phyloP scores from a whole-genome alignment of 129 eudicot species.

The Deinandra increscens region DNA sequence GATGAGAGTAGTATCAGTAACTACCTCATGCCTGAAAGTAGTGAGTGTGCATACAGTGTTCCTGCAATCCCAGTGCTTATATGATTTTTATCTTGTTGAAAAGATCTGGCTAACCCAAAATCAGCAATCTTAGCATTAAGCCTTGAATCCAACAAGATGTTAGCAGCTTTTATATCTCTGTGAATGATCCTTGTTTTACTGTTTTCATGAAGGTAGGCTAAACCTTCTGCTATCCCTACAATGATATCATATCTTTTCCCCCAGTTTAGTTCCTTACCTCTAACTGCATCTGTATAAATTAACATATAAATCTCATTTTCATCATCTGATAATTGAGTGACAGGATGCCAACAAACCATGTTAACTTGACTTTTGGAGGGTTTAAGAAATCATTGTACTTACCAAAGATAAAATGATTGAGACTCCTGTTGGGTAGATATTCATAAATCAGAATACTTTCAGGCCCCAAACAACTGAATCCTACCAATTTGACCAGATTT shows the following conservation, averaged over 20 bases:
- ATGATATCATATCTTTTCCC: constrained; percentile 59
- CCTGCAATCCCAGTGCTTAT: constrained; percentile 91
- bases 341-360: neutral
- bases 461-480: constrained; percentile 79
- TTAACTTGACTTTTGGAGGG: constrained; percentile 1
- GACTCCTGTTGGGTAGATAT: constrained; percentile 66
- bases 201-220: constrained; percentile 88
- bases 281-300: constrained; percentile 47
- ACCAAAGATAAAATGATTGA: constrained; percentile 70
- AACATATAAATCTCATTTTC: neutral
- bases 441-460: constrained; percentile 77
- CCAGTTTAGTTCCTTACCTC: constrained; percentile 68
- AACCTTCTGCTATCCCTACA: constrained; percentile 63
- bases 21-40: neutral
- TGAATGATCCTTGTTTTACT: constrained; percentile 65
- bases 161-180: constrained; percentile 75
- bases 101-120: constrained; percentile 85
- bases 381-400: constrained; percentile 14
- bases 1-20: too few relatives aligned
- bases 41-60: constrained; percentile 68
- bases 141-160: constrained; percentile 69
- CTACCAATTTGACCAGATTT: constrained; percentile 67
- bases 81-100: constrained; percentile 77
- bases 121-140: constrained; percentile 80
- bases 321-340: constrained; percentile 10